A percentile compares a stretch with the other conserved stretches of the same genome.
Conservation (phyloP, 768 basidiomycete species). For the Podaxis sp. region DNA sequence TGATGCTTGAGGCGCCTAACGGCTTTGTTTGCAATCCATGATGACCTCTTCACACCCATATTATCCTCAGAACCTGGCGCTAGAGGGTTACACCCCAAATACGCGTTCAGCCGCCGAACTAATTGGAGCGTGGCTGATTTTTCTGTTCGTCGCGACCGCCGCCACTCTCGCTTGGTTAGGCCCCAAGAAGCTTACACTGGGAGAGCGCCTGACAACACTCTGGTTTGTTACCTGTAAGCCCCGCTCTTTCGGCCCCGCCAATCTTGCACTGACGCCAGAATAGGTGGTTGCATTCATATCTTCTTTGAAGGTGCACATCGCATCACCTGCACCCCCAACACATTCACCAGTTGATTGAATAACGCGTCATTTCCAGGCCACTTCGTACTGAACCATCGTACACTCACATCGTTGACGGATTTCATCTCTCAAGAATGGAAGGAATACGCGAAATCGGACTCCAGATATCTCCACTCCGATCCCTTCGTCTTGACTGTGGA, state of each 20-base stretch:
- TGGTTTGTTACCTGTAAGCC: constrained; percentile 16
- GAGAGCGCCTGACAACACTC: constrained; percentile 12
- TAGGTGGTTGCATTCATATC: constrained; percentile 18
- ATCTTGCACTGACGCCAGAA: not conserved
- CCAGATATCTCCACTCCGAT: constrained; percentile 17
- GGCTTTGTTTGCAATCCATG: not conserved
- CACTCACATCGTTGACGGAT: constrained; percentile 10
- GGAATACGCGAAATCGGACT: constrained; percentile 18
- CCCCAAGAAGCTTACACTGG: constrained; percentile 6
- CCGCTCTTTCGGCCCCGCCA: no score
- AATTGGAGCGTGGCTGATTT: constrained; percentile 13
- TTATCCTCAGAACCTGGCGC: constrained; percentile 8
- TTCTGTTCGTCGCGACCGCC: constrained; percentile 1
- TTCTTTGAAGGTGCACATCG: constrained; percentile 13
- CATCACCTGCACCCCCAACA: not conserved
- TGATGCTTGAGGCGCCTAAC: not conserved
- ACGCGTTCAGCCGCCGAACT: constrained; percentile 11
- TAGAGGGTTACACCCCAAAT: constrained; percentile 11
- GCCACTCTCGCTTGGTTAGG: constrained; percentile 10
- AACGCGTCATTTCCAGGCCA: constrained; percentile 8
- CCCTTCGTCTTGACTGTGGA: constrained; percentile 13
- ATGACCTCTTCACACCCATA: constrained; percentile 13
- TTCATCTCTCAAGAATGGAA: constrained; percentile 18
- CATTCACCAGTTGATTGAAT: not conserved
- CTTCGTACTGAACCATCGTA: constrained; percentile 14